Base-by-base conservation (phyloP, 139 green algal genomes). In the Auxenochlorella pyrenoidosa region DNA sequence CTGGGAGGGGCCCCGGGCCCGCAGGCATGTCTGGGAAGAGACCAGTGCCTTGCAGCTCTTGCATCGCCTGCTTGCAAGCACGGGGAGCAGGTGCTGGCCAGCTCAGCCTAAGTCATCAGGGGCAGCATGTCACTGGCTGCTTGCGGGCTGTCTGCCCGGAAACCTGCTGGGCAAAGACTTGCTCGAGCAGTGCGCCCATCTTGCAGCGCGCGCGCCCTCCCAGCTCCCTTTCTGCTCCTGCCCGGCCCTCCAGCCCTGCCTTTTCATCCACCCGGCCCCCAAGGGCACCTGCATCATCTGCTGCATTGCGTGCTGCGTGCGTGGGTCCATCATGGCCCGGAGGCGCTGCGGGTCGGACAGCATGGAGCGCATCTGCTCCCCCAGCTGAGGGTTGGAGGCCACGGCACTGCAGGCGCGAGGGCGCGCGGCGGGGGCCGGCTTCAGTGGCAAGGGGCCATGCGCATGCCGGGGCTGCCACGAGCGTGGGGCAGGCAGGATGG, bases 281-380 rank as follows among this genome's bases (percentile, higher is more conserved):
- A 2, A 21, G 10, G 2, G 15, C 54, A 63, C 54, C 54, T 63
- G 54, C 54, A 71, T 63, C 85, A 94, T 91, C 85, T 93, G 90
- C 82, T 90, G 79, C 90, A 96, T 95, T 43, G 94, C 93, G 43
- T 91, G 91, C 86, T 98, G 89, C 81, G 94, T 94, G 32, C 92
- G 60, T 3, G 97, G 96, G 88, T 96, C 89, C 40, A 96, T 87
- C 91, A 98, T 95, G 47, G 84, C 86, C 21, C 91, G 92, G 91
- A 99, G 47, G 66, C 92, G 71, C 85, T 98, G 93, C 5, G 96
- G 97, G 88, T 97, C 96, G 47, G 36, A 77, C 60, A 97, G 59
- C 47, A 91, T 89, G n/a, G 44, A 75, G 66, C 89, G 86, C 63
- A 93, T 85, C 71, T 80, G 38, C 21, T 76, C 41, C 10, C 30